Conservation (phyloP, 495 filamentous ascomycete species). For the Pyronema domesticum region DNA sequence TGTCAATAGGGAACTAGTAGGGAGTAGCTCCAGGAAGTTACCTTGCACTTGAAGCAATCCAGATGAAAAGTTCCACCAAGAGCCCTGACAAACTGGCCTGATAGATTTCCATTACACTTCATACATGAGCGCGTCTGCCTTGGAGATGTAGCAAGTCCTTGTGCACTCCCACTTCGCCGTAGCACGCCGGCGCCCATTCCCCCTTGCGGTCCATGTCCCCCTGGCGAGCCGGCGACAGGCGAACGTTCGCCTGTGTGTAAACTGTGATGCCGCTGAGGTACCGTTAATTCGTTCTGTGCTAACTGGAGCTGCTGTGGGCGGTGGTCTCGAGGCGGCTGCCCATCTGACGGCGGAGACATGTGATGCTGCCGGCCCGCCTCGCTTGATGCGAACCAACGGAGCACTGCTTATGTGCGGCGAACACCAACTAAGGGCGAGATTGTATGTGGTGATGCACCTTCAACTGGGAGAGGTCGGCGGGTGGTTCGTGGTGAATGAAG, state of each 20-base stretch:
- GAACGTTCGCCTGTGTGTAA: constrained; percentile 12
- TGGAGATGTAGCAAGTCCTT: constrained; percentile 9
- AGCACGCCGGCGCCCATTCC: neutral
- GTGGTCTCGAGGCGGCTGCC: constrained; percentile 3
- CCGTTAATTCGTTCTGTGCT: constrained; percentile 14
- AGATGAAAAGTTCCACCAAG: constrained; percentile 85
- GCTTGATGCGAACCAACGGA: neutral
- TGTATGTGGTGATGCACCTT: no score
- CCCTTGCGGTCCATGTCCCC: constrained; percentile 1
- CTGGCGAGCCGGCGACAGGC: constrained; percentile 10
- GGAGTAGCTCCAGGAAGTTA: constrained; percentile 26
- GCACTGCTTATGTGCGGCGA: no score
- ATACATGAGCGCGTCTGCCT: constrained; percentile 47
- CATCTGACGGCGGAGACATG: constrained; percentile 25
- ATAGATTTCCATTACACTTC: constrained; percentile 70
- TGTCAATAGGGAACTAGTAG: constrained; percentile 8
- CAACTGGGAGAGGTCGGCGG: neutral
- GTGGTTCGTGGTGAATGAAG: neutral
- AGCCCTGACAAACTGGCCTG: constrained; percentile 89
- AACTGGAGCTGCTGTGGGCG: constrained; percentile 17
- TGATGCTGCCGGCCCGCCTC: constrained; percentile 12
- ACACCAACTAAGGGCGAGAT: no score
- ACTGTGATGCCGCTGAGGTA: constrained; percentile 14
- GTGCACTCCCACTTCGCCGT: constrained; percentile 1
- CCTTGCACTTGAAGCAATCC: constrained; percentile 93